Conservation (phyloP, 2,329 filamentous ascomycete species). For the Xylariomycetidae sp. region DNA sequence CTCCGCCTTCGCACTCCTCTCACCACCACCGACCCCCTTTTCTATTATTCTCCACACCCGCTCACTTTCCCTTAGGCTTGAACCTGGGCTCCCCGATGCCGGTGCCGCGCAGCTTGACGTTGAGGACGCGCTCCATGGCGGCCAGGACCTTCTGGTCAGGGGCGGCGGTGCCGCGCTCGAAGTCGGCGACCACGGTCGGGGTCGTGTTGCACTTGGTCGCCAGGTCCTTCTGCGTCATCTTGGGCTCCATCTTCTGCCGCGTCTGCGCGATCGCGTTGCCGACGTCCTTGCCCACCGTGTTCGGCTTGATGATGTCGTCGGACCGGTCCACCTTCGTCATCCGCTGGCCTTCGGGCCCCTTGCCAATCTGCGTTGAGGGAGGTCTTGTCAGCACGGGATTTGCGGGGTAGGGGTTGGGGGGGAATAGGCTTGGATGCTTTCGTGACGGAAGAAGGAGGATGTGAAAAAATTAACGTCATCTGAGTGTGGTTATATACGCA, state of each 20-base stretch:
- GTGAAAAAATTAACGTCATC: not conserved
- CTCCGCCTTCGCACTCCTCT: too few relatives aligned
- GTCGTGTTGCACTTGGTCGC: constrained; percentile 90
- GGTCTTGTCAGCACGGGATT: constrained; percentile 10
- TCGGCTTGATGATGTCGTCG: constrained; percentile 97
- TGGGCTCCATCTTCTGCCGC: constrained; percentile 77
- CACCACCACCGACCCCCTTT: not conserved
- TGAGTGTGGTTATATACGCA: too few relatives aligned
- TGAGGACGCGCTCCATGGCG: constrained; percentile 78
- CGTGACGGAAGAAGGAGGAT: not conserved
- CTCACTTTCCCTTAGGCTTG: constrained; percentile 62
- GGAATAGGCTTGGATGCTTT: not conserved
- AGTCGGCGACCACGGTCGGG: constrained; percentile 71
- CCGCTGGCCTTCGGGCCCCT: constrained; percentile 78
- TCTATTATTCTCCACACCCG: constrained; percentile 1
- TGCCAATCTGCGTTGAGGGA: constrained; percentile 38
- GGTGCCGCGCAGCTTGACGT: constrained; percentile 78
- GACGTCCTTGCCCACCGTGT: constrained; percentile 77
- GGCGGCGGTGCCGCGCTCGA: constrained; percentile 73
- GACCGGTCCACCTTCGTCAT: constrained; percentile 96
- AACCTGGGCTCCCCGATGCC: constrained; percentile 85
- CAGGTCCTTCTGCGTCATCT: constrained; percentile 89
- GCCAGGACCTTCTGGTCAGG: constrained; percentile 81
- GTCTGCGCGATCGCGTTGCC: constrained; percentile 77
- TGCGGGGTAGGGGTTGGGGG: not conserved